Base-by-base conservation (phyloP, 176 grass and related monocot genomes). In the Tillandsia leiboldiana region DNA sequence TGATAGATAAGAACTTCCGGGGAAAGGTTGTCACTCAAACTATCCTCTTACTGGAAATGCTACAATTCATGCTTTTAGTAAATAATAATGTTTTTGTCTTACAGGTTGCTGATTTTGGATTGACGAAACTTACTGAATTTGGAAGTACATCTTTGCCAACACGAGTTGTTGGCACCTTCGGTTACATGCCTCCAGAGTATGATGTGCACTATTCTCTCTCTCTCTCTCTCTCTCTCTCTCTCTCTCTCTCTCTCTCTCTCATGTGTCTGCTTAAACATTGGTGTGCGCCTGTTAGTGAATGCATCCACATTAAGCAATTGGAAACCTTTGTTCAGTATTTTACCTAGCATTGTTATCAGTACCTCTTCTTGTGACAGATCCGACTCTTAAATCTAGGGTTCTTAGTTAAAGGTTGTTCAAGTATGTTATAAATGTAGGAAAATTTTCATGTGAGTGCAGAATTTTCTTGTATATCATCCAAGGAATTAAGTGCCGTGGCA, bases 131-230 rank as follows among this genome's bases (percentile, higher is more conserved):
- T 61, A 90, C 93, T 69, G 71, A 97, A 85, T 83, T 87, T 4
- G 93, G 89, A 51, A 82, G 71, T 70, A 73, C 84, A 42, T 85
- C 88, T 66, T 24, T 79, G n/a, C 81, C 78, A 51, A 92, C 84
- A 17, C 77, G 86, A 74, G 79, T 92, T 77, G 93, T 92, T 77
- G 94, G 94, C 14, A 99, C 94, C 83, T 93, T 99, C 66, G 94
- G 94, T 81, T 99, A 99, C 67, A 99, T 99, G 84, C 84, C 94
- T 86, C 89, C 87, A 53, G 94, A 99, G 94, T 99, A 90, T 48
- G 62, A 70, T 51, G 54, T 59, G 54, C 54, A 59, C 6, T 59
- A 59, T 0, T 17, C n/a, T 42, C 4, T 42, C 33, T 42, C 33
- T 42, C 69, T 70, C n/a, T 77, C n/a, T 17, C 54, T 42, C 4